Evolutionary conservation across 1,284 basidiomycete genomes (phyloP).

Genomic region (Ustilago cynodontis): DNA sequence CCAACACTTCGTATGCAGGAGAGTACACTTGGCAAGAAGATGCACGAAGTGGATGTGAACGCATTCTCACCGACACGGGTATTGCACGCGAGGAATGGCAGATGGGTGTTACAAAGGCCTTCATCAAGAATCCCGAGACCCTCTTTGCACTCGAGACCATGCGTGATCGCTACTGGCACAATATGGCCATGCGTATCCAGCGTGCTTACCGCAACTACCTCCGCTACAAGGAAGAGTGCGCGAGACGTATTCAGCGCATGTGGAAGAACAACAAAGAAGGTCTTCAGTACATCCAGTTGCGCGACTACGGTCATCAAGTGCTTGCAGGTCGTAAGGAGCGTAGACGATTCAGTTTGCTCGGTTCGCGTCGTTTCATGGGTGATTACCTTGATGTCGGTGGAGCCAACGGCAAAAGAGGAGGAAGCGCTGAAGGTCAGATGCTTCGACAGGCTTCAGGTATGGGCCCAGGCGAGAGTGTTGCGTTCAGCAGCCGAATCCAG

Average conservation of each 20-base stretch:
- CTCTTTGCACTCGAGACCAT: slow-evolving; percentile 98
- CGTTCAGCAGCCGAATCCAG: slow-evolving; percentile 88
- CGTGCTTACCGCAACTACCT: slow-evolving; percentile 95
- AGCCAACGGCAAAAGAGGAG: slow-evolving; percentile 74
- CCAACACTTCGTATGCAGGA: slow-evolving; percentile 95
- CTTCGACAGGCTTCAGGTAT: slow-evolving; percentile 82
- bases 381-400: slow-evolving; percentile 92
- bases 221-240: slow-evolving; percentile 94
- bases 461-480: slow-evolving; percentile 62
- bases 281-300: slow-evolving; percentile 85
- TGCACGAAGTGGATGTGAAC: slow-evolving; percentile 88
- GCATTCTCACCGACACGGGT: slow-evolving; percentile 92
- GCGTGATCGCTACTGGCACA: slow-evolving; percentile 99
- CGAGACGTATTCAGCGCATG: slow-evolving; percentile 93
- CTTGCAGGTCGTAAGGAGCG: slow-evolving; percentile 93
- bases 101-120: slow-evolving; percentile 98
- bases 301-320: slow-evolving; percentile 94
- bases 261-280: slow-evolving; percentile 98
- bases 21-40: slow-evolving; percentile 98
- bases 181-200: slow-evolving; percentile 97
- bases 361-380: slow-evolving; percentile 94
- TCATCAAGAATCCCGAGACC: slow-evolving; percentile 99
- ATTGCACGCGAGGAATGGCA: slow-evolving; percentile 99
- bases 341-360: slow-evolving; percentile 89
- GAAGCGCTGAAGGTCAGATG: slow-evolving; percentile 81